Evolutionary conservation across 2,329 filamentous ascomycete genomes (phyloP).

Genomic region (Didymella lethalis): DNA sequence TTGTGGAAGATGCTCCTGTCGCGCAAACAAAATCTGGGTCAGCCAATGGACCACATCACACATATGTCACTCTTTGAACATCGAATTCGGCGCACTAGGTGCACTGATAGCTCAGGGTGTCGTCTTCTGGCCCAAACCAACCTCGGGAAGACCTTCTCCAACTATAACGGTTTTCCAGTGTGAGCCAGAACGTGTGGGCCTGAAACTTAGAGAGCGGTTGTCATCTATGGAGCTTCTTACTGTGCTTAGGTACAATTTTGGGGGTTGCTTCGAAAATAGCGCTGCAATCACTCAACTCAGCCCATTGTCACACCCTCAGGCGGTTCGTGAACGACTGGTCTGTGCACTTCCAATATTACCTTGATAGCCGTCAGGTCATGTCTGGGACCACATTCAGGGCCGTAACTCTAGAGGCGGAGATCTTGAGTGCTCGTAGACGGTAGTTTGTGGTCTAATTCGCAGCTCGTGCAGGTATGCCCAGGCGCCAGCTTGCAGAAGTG

Average conservation of each 20-base stretch:
- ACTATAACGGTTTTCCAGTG: not conserved
- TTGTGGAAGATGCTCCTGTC: conserved; percentile 14
- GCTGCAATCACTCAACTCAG: conserved; percentile 33
- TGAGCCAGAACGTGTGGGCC: not conserved
- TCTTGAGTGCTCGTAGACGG: conserved; percentile 28
- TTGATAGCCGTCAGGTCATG: conserved; percentile 33
- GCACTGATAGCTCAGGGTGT: not conserved
- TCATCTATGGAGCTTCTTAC: not conserved
- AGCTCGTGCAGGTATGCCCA: conserved; percentile 29
- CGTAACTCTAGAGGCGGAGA: conserved; percentile 19
- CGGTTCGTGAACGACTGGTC: conserved; percentile 46
- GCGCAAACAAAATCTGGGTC: conserved; percentile 5
- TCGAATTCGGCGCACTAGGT: not conserved
- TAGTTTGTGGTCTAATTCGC: conserved; percentile 11
- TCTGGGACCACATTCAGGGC: not conserved
- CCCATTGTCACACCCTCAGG: conserved; percentile 40
- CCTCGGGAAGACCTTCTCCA: not conserved
- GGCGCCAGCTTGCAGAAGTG: conserved; percentile 24
- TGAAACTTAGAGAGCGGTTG: not conserved
- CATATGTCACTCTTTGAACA: conserved; percentile 5
- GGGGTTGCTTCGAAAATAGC: conserved; percentile 28
- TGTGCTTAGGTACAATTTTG: not conserved
- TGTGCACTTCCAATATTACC: conserved; percentile 37
- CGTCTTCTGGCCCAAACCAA: not conserved
- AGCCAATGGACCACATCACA: not conserved